Base-by-base conservation (phyloP, 106 monocot species). In the Narthecium ossifragum region DNA sequence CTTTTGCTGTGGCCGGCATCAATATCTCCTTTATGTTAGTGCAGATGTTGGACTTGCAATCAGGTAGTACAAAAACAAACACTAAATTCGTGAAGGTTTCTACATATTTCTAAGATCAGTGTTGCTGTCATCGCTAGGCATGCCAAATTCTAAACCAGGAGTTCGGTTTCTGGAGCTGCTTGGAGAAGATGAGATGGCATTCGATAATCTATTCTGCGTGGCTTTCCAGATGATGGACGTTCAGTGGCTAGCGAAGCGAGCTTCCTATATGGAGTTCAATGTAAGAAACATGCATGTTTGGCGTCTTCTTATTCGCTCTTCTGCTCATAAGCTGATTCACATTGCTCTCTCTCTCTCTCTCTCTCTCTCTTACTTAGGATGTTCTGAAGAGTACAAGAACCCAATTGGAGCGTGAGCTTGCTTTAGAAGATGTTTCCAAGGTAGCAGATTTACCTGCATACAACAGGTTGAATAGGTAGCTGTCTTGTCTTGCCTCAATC, bases 231-330 rank as follows among this genome's bases (percentile, higher is more conserved):
- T 90, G 69, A 67, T 90, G 77, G 94, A 94, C 65, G 75, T 73
- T 0, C 73, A 78, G 57, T 90, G 90, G 94, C 80, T 90, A 27
- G 83, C 83, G n/a, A 96, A 70, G 50, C 65, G 57, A 38, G 94
- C 90, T 20, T 78, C 80, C 20, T 96, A 96, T 17, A 86, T 96
- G 90, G 83, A 96, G 48, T 96, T 96, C 51, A 96, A 90, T 65
- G 94, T 86, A 78, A 63, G 26, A 36, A 5, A 2, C 29, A 27
- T 36, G 36, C 36, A 36, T 10, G 36, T 10, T 36, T 6, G 36
- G 36, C 4, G 5, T 21, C 9, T 25, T 31, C 15, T 22, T 39
- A 10, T 34, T n/a, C 6, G 0, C 12, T 28, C 46, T 25, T 27
- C 13, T 30, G 10, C 21, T 4, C 0, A 9, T 34, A 22, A 32